Evolutionary conservation across 257 asterid species (phyloP).

Genomic region (Gentiana dahurica): DNA sequence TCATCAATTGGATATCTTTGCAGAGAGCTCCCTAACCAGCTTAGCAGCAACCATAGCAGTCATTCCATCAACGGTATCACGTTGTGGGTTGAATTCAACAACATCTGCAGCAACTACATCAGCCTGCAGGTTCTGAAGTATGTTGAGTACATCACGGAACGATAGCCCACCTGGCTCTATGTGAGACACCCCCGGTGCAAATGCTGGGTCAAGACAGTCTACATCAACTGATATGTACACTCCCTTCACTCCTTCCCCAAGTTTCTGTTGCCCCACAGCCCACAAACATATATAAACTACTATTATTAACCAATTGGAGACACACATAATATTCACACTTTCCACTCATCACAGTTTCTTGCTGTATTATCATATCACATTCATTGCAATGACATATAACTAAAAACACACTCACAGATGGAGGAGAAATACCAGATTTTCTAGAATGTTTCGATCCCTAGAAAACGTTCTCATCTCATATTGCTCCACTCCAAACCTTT

Average conservation of each 20-base stretch:
- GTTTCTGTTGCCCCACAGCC: constrained; percentile 38
- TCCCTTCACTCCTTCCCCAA: constrained; percentile 96
- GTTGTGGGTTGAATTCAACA: constrained; percentile 94
- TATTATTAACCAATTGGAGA: too few species aligned
- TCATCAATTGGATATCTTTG: constrained; percentile 74
- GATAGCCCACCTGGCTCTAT: constrained; percentile 99
- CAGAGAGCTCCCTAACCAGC: constrained; percentile 80
- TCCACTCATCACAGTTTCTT: too few species aligned
- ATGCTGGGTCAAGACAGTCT: constrained; percentile 95
- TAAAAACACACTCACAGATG: neutral
- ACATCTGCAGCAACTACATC: constrained; percentile 94
- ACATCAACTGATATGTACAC: constrained; percentile 84
- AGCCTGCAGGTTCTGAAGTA: constrained; percentile 85
- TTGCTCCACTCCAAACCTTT: constrained; percentile 95
- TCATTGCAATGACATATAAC: too few species aligned
- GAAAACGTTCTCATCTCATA: constrained; percentile 94
- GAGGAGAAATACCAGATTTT: constrained; percentile 59
- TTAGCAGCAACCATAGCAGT: constrained; percentile 99
- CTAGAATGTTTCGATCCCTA: constrained; percentile 55
- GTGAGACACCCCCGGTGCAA: constrained; percentile 98
- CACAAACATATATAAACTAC: too few species aligned
- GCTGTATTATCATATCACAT: too few species aligned
- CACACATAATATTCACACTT: too few species aligned
- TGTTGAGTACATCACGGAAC: constrained; percentile 89
- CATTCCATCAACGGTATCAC: constrained; percentile 98